A percentile compares a stretch with the other conserved stretches of the same genome.
phyloP scores from a whole-genome alignment of 1,284 basidiomycete species.

The Ganoderma resinaceum region DNA sequence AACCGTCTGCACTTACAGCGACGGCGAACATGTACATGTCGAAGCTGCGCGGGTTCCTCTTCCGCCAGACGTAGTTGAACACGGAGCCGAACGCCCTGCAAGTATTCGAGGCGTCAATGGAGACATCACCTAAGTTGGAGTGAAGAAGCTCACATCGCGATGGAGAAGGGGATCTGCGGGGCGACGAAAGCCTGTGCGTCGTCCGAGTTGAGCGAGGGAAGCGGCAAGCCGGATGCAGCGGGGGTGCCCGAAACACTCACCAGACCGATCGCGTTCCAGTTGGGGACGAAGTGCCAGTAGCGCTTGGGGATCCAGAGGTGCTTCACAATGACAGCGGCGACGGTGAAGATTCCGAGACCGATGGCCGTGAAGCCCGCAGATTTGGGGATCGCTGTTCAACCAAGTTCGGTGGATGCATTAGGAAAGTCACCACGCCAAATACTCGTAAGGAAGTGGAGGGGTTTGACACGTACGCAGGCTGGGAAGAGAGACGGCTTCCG shows the following conservation, averaged over 20 bases:
- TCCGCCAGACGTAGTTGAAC: slow-evolving; percentile 58
- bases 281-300: slow-evolving; percentile 64
- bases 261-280: slow-evolving; percentile 70
- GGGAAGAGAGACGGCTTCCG: slow-evolving; percentile 58
- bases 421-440: neutral
- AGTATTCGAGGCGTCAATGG: neutral
- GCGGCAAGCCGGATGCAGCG: neutral
- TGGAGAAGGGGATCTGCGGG: slow-evolving; percentile 39
- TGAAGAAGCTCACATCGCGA: slow-evolving; percentile 50
- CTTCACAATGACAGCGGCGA: slow-evolving; percentile 55
- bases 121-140: no score
- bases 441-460: neutral
- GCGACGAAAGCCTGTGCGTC: slow-evolving; percentile 28
- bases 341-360: slow-evolving; percentile 55
- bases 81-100: slow-evolving; percentile 45
- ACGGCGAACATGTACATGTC: slow-evolving; percentile 71
- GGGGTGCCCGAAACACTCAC: slow-evolving; percentile 29
- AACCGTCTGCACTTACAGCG: slow-evolving; percentile 35
- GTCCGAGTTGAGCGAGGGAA: neutral
- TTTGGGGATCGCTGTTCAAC: slow-evolving; percentile 48
- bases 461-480: slow-evolving; percentile 42
- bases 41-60: slow-evolving; percentile 49
- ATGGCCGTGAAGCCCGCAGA: slow-evolving; percentile 71
- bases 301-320: slow-evolving; percentile 60
- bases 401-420: neutral